A percentile compares a stretch with the other conserved stretches of the same genome.
phyloP scores from a whole-genome alignment of 192 early-diverging fungal genomes.

The Phlyctochytrium planicorne region DNA sequence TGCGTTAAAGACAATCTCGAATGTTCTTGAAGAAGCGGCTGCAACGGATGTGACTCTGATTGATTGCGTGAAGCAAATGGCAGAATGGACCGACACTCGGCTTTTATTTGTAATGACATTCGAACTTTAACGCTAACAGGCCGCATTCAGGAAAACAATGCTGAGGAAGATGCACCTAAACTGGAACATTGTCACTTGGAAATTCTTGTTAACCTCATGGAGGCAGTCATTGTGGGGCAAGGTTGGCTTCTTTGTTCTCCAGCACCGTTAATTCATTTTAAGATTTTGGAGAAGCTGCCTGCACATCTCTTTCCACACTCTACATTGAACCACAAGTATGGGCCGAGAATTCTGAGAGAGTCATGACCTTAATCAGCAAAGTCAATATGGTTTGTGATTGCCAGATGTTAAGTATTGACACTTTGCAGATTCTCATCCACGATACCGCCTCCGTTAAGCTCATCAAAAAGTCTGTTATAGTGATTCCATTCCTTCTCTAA shows the following conservation, averaged over 20 bases:
- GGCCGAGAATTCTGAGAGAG: background rate
- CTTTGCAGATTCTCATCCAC: background rate
- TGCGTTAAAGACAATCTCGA: conserved; percentile 8
- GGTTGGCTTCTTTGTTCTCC: background rate
- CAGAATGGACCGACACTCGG: conserved; percentile 20
- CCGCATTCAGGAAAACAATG: background rate
- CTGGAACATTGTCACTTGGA: background rate
- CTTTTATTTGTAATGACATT: background rate
- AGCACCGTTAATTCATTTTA: background rate
- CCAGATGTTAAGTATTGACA: background rate
- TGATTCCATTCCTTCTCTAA: too few species aligned
- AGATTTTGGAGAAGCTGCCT: background rate
- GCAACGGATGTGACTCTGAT: background rate
- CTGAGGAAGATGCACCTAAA: background rate
- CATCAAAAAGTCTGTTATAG: background rate
- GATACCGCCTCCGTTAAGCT: background rate
- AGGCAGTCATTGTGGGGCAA: background rate
- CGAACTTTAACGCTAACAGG: background rate
- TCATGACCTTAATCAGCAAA: background rate
- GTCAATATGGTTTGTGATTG: background rate
- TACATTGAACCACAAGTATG: background rate
- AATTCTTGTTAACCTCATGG: background rate
- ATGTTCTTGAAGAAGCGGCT: conserved; percentile 9
- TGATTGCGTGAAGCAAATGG: conserved; percentile 11
- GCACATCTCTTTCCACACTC: background rate